Conservation (phyloP, 2,329 filamentous ascomycete species). For the Tolypocladium paradoxum region DNA sequence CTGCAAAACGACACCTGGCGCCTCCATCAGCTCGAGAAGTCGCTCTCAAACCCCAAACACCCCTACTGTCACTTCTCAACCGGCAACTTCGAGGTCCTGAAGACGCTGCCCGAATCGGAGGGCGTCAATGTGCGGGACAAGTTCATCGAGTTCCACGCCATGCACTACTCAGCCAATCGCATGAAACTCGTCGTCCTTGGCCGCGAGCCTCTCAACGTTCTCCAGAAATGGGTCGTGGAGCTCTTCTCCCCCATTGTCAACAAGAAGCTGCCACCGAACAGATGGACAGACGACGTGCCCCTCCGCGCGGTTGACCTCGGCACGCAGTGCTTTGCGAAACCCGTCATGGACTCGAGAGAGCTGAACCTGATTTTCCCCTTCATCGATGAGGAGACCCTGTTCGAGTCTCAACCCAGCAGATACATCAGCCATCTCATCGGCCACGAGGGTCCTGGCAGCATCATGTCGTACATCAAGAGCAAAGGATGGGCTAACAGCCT, state of each 20-base stretch:
- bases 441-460: slow-evolving; percentile 85
- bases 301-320: slow-evolving; percentile 38
- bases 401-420: slow-evolving; percentile 69
- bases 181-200: slow-evolving; percentile 90
- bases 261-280: slow-evolving; percentile 58
- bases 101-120: slow-evolving; percentile 66
- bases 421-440: slow-evolving; percentile 86
- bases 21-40: slow-evolving; percentile 77
- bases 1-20: slow-evolving; percentile 85
- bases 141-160: slow-evolving; percentile 85
- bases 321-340: slow-evolving; percentile 76
- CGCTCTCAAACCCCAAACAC: slow-evolving; percentile 75
- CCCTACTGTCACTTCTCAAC: slow-evolving; percentile 89
- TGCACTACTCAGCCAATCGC: slow-evolving; percentile 82
- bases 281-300: slow-evolving; percentile 41
- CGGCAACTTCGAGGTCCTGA: slow-evolving; percentile 76
- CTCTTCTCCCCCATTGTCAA: slow-evolving; percentile 74
- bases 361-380: slow-evolving; percentile 77
- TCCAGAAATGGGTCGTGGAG: slow-evolving; percentile 76
- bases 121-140: slow-evolving; percentile 80
- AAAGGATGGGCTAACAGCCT: slow-evolving; percentile 85
- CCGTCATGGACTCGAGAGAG: slow-evolving; percentile 77
- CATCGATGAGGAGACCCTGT: slow-evolving; percentile 70
- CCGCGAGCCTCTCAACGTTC: slow-evolving; percentile 66
- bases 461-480: slow-evolving; percentile 79